A percentile compares a stretch with the other conserved stretches of the same genome.
Evolutionary conservation across 345 rosid genomes (phyloP).

Genomic region (Physaria fendleri): DNA sequence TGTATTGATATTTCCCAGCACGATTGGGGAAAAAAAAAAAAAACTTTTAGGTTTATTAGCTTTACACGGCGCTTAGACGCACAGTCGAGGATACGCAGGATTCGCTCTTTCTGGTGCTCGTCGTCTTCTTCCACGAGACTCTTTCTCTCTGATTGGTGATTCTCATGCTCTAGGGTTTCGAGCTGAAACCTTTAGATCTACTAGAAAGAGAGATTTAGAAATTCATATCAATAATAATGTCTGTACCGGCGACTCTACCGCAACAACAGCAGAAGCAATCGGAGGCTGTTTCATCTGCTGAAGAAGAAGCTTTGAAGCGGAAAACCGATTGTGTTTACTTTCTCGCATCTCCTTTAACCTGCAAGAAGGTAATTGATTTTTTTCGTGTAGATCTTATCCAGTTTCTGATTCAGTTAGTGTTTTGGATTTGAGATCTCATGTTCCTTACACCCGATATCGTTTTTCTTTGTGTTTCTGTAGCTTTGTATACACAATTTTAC

Average conservation of each 20-base stretch:
- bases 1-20: neutral
- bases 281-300: conserved; percentile 34
- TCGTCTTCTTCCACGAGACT: conserved; percentile 1
- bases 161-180: neutral
- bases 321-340: conserved; percentile 96
- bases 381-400: conserved; percentile 4
- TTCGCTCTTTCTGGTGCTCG: conserved; percentile 36
- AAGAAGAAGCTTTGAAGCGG: conserved; percentile 80
- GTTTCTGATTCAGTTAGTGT: conserved; percentile 28
- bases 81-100: conserved; percentile 18
- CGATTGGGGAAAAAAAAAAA: neutral
- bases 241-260: conserved; percentile 39
- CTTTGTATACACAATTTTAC: neutral
- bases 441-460: neutral
- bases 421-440: conserved; percentile 29
- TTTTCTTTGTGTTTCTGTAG: neutral
- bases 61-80: conserved; percentile 11
- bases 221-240: conserved; percentile 40
- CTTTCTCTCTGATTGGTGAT: conserved; percentile 13
- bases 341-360: conserved; percentile 91
- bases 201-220: neutral
- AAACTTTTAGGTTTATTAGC: conserved; percentile 21
- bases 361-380: conserved; percentile 70
- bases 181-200: conserved; percentile 22
- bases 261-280: conserved; percentile 32